Conservation (phyloP, 306 rosid species). For the Alnus rubra region DNA sequence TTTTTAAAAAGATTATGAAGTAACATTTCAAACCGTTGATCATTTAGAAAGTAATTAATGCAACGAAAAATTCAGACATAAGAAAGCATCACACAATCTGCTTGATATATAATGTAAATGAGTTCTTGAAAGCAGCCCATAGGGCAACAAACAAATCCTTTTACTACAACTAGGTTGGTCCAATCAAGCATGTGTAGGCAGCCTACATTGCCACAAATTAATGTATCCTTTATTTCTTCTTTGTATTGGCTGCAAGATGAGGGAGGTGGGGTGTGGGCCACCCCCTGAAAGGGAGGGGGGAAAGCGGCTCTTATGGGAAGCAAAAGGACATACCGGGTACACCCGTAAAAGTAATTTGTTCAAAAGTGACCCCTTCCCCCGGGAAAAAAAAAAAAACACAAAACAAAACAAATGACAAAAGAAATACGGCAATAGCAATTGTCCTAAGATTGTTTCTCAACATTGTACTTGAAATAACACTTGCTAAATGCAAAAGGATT, state of each 20-base stretch:
- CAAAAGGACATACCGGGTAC: neutral
- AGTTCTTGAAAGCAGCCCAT: no score
- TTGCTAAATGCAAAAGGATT: conserved; percentile 3
- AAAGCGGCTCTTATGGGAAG: neutral
- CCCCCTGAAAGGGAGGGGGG: no score
- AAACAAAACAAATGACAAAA: neutral
- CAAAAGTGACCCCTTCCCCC: no score
- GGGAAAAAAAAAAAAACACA: neutral
- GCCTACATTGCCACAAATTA: neutral
- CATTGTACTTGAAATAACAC: neutral
- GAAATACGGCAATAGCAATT: neutral
- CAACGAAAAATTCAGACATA: neutral
- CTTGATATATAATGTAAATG: neutral
- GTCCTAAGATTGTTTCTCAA: neutral
- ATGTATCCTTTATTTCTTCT: neutral
- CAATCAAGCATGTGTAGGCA: neutral
- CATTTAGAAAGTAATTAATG: neutral
- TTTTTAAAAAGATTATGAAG: neutral
- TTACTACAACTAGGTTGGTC: neutral
- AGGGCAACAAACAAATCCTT: neutral
- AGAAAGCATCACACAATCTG: neutral
- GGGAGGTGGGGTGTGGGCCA: no score
- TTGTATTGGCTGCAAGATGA: no score
- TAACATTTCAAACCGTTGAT: neutral
- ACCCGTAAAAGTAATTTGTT: no score